phyloP scores from a whole-genome alignment of 2,329 filamentous ascomycete genomes.

The Alternaria hordeiaustralica region DNA sequence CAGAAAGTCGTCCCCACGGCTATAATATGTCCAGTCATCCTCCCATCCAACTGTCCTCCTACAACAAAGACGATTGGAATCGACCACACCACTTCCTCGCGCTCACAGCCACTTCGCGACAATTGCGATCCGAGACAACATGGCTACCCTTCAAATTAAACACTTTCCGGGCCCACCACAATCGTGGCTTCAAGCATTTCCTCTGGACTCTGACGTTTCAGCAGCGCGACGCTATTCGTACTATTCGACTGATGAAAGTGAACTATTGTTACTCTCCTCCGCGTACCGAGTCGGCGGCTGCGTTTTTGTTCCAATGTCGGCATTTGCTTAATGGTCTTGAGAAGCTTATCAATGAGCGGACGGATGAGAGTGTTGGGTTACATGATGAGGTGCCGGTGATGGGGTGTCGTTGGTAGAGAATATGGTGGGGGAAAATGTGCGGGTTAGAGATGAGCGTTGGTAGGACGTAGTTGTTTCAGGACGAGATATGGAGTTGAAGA shows the following conservation, averaged over 20 bases:
- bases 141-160: not conserved
- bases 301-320: not conserved
- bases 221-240: not conserved
- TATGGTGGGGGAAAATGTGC: not conserved
- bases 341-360: not conserved
- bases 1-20: not conserved
- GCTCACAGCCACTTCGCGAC: not conserved
- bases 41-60: not conserved
- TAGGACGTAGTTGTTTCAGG: not conserved
- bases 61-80: not conserved
- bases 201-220: fast-evolving
- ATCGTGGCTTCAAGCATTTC: not conserved
- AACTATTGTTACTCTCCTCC: fast-evolving
- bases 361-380: not conserved
- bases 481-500: not conserved
- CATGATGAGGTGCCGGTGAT: not conserved
- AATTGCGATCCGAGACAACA: not conserved
- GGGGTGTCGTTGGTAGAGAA: not conserved
- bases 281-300: not conserved
- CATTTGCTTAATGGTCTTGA: not conserved
- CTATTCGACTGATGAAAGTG: not conserved
- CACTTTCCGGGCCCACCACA: not conserved
- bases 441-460: not conserved
- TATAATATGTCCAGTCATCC: fast-evolving
- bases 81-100: not conserved